These are phyloP conservation scores for Nicotiana otophora DNA, from an alignment of 257 asterid genomes.

Conservation along the genomic window DNA sequence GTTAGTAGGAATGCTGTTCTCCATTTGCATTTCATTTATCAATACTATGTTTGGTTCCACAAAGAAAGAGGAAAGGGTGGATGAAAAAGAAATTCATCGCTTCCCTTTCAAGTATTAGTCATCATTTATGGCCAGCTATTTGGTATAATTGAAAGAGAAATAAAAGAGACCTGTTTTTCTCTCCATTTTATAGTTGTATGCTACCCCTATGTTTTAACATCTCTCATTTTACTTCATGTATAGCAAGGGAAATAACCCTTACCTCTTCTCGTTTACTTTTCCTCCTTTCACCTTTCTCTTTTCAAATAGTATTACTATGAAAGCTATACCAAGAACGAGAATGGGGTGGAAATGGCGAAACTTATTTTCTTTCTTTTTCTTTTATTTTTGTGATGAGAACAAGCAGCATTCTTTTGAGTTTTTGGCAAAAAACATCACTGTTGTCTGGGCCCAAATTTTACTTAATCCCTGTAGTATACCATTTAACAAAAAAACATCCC, in stretches of 20 bases:
- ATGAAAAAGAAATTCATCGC: neutral
- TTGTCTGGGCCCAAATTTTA: neutral
- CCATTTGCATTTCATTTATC: slow-evolving; percentile 1
- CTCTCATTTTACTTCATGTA: neutral
- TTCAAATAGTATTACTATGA: neutral
- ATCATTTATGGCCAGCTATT: neutral
- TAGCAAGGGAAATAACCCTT: neutral
- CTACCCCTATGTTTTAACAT: neutral
- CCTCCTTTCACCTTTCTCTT: neutral
- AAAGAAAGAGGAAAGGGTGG: neutral
- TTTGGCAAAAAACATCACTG: neutral
- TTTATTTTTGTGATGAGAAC: neutral
- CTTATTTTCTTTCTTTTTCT: neutral
- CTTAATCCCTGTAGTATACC: neutral
- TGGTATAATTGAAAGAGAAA: neutral
- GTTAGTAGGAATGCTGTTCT: neutral
- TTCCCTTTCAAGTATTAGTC: neutral
- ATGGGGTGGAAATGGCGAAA: neutral
- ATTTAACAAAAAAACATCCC: neutral
- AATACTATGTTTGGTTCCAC: neutral
- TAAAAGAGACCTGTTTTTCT: neutral
- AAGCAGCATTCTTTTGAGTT: neutral
- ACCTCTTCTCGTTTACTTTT: neutral
- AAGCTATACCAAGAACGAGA: neutral
- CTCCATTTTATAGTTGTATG: neutral